Percentiles rank a stretch among this genome's conserved stretches.
phyloP scores from a whole-genome alignment of 2,329 filamentous ascomycete species.

The Penicillium sp. region DNA sequence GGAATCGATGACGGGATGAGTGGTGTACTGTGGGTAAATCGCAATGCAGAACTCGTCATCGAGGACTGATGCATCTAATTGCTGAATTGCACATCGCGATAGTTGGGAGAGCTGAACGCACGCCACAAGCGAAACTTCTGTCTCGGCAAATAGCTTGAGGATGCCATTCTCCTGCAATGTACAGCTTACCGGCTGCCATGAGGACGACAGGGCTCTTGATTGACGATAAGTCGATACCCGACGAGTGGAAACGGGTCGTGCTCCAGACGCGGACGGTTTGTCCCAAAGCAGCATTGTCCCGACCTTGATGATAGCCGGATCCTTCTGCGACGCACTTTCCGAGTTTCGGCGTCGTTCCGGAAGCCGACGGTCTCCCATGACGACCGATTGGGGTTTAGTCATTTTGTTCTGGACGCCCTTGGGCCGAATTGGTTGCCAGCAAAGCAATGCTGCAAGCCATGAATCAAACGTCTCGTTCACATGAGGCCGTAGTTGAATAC shows the following conservation, averaged over 20 bases:
- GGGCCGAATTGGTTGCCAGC: constrained; percentile 48
- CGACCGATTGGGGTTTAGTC: constrained; percentile 44
- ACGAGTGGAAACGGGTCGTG: constrained; percentile 31
- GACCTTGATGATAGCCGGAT: constrained; percentile 86
- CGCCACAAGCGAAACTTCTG: constrained; percentile 71
- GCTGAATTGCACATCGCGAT: constrained; percentile 82
- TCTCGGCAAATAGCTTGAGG: constrained; percentile 82
- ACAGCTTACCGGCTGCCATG: constrained; percentile 86
- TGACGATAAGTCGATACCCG: constrained; percentile 51
- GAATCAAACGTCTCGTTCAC: constrained; percentile 49
- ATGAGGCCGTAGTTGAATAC: constrained; percentile 45
- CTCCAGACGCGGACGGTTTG: constrained; percentile 53
- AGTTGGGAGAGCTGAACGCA: constrained; percentile 83
- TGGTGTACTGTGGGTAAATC: constrained; percentile 88
- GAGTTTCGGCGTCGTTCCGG: constrained; percentile 43
- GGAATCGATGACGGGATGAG: constrained; percentile 64
- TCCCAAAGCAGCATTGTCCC: constrained; percentile 90
- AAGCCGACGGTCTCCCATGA: constrained; percentile 41
- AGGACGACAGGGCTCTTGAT: constrained; percentile 53
- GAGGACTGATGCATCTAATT: constrained; percentile 81
- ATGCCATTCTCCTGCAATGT: constrained; percentile 92
- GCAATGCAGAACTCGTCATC: constrained; percentile 92
- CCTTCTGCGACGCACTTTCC: constrained; percentile 53
- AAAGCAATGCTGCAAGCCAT: constrained; percentile 48
- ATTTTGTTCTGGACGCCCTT: constrained; percentile 48